Evolutionary conservation across 345 rosid genomes (phyloP), one percentile per base, ranked within the genome.

Genomic region (Schrenkiella parvula): DNA sequence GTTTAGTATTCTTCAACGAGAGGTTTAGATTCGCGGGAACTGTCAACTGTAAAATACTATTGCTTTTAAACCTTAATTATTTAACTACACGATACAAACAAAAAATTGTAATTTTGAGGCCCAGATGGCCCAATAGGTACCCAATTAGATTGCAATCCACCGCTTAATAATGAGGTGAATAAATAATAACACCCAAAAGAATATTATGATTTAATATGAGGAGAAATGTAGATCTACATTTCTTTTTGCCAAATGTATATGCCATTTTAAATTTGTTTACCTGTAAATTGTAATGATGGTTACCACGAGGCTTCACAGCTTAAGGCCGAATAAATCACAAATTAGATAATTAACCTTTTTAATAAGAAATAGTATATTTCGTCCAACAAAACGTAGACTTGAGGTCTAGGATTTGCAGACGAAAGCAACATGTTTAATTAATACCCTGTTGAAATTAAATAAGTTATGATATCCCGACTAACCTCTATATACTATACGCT

Each of bases 1-100:
- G 89, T 84, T 88, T 82, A 89, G 93, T 84, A 77, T 86, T 78
- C 88, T 88, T 86, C 69, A 26, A 62, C 48, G 70, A 11, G 70
- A 11, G 47, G 60, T 47, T 34, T 62, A 71, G 89, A 80, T 78
- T 84, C 90, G 87, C 88, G 90, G 91, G 87, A 81, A 79, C 32
- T n/a, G n/a, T n/a, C n/a, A n/a, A n/a, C n/a, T n/a, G n/a, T n/a
- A n/a, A n/a, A n/a, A n/a, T 26, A 34, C 21, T 38, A 14, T 46
- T 64, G 1, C 2, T 31, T 32, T 54, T 31, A 10, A 37, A 22
- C 17, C 19, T 56, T 5, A 18, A 25, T 6, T 28, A 31, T 46
- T 62, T 41, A 13, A 35, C 0, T 44, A 1, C 15, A 5, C n/a
- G n/a, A 3, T 41, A 43, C 7, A 12, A 0, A 26, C 13, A 51